Percentiles rank a stretch among this genome's conserved stretches.
Conservation (phyloP, 495 filamentous ascomycete species). For the Podospora anserina region DNA sequence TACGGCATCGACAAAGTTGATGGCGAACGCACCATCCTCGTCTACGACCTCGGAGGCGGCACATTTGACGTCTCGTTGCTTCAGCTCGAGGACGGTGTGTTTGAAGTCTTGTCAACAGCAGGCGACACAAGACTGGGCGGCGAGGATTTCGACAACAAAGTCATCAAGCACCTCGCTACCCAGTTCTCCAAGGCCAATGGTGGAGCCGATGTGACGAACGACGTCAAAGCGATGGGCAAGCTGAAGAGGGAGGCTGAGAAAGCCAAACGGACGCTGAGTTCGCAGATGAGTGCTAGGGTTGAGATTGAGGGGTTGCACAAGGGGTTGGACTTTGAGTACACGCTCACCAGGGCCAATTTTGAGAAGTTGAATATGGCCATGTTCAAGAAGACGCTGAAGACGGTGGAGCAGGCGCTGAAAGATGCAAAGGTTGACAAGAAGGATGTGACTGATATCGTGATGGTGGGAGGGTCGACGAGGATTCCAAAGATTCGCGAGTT, state of each 20-base stretch:
- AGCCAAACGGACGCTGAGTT: conserved; percentile 95
- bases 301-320: conserved; percentile 93
- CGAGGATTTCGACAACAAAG: conserved; percentile 95
- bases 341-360: conserved; percentile 91
- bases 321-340: conserved; percentile 92
- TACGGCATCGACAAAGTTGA: conserved; percentile 73
- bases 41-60: conserved; percentile 97
- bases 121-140: conserved; percentile 97
- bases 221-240: conserved; percentile 94
- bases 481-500: conserved; percentile 87
- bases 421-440: conserved; percentile 79
- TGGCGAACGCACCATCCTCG: conserved; percentile 77
- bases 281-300: conserved; percentile 87
- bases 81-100: conserved; percentile 84
- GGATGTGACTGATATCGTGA: conserved; percentile 77
- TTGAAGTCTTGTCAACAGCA: conserved; percentile 90
- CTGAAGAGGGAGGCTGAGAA: conserved; percentile 97
- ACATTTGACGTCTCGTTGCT: conserved; percentile 98
- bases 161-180: conserved; percentile 89
- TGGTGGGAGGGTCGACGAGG: conserved; percentile 87
- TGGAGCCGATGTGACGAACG: conserved; percentile 80
- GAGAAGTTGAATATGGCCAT: conserved; percentile 93
- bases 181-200: conserved; percentile 60
- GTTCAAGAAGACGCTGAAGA: conserved; percentile 92
- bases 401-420: conserved; percentile 86